Evolutionary conservation across 495 filamentous ascomycete species (phyloP).

Genomic region (Trichoderma orchidacearum): DNA sequence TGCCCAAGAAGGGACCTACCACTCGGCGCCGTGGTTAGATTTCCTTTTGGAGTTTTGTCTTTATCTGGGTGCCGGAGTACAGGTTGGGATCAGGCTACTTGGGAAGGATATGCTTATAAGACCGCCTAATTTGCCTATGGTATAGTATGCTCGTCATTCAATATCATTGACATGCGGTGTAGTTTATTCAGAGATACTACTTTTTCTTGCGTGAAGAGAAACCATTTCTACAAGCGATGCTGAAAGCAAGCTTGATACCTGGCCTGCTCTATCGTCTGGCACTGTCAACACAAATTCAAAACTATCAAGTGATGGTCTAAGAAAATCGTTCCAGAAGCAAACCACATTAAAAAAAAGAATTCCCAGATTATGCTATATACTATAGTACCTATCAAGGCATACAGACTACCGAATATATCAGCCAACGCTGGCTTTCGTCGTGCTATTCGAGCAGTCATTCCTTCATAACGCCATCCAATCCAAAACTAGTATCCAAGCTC

Average conservation of each 20-base stretch:
- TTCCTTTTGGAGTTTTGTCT: not conserved
- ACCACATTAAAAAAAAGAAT: too few species aligned
- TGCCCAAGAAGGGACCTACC: conserved; percentile 33
- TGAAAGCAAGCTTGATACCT: too few species aligned
- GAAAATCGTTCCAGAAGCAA: too few species aligned
- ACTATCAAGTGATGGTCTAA: too few species aligned
- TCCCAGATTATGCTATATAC: too few species aligned
- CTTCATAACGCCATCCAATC: not conserved
- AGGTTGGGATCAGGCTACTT: not conserved
- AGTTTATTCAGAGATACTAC: not conserved
- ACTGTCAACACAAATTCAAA: too few species aligned
- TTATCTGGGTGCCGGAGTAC: not conserved
- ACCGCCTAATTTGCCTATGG: not conserved
- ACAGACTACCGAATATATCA: too few species aligned
- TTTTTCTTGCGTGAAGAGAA: too few species aligned
- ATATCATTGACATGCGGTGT: not conserved
- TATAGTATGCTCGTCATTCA: not conserved
- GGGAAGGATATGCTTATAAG: not conserved
- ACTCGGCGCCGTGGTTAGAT: conserved; percentile 38
- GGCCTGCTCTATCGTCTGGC: too few species aligned
- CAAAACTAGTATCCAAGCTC: not conserved
- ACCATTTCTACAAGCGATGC: too few species aligned
- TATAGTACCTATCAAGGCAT: too few species aligned
- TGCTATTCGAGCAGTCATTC: not conserved
- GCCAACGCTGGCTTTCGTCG: not conserved